Evolutionary conservation across 2,329 filamentous ascomycete species (phyloP).

Genomic region (Arachnopeziza araneosa): DNA sequence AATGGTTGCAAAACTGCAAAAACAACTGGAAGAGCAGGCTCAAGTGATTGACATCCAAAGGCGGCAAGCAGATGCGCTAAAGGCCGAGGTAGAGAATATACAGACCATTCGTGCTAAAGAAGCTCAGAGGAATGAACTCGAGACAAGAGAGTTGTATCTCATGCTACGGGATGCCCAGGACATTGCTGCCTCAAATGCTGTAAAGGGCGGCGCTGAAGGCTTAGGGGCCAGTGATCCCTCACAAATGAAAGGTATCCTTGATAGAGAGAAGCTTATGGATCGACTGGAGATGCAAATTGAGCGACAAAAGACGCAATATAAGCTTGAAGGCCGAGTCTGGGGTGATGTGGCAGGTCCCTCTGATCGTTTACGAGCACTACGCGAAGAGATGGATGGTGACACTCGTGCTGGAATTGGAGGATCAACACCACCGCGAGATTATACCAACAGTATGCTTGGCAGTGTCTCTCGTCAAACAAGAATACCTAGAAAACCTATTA

Average conservation of each 20-base stretch:
- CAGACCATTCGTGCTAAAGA: slow-evolving; percentile 85
- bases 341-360: slow-evolving; percentile 77
- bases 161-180: slow-evolving; percentile 98
- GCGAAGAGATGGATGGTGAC: slow-evolving; percentile 85
- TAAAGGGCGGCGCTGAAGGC: slow-evolving; percentile 40
- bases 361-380: slow-evolving; percentile 82
- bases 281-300: slow-evolving; percentile 93
- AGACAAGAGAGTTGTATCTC: slow-evolving; percentile 92
- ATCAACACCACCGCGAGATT: slow-evolving; percentile 50
- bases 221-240: slow-evolving; percentile 61
- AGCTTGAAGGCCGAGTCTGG: slow-evolving; percentile 91
- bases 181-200: slow-evolving; percentile 80
- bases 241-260: slow-evolving; percentile 86
- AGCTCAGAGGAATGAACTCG: slow-evolving; percentile 88
- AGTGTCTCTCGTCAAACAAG: slow-evolving; percentile 59
- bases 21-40: slow-evolving; percentile 87
- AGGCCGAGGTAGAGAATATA: slow-evolving; percentile 81
- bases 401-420: slow-evolving; percentile 19
- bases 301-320: slow-evolving; percentile 94
- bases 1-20: slow-evolving; percentile 85
- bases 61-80: slow-evolving; percentile 80
- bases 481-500: slow-evolving; percentile 50
- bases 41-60: slow-evolving; percentile 85
- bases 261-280: slow-evolving; percentile 88
- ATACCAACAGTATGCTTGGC: slow-evolving; percentile 69